These are phyloP conservation scores for Colletotrichum abscissum DNA, from an alignment of 2,329 filamentous ascomycete species.

Conservation along the genomic window DNA sequence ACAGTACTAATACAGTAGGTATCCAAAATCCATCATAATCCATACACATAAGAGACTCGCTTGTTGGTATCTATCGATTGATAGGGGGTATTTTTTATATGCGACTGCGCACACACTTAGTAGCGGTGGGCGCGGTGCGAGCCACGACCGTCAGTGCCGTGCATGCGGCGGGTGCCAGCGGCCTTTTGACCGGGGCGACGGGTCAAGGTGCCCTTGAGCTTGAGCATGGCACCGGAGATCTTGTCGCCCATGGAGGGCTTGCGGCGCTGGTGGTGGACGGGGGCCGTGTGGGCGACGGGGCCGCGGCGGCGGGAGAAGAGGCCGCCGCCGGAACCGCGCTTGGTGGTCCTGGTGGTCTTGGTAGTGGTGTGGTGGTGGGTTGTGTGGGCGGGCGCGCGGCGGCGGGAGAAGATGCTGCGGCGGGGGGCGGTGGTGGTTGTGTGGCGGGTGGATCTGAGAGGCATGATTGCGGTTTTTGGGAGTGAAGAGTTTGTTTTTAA, in stretches of 20 bases:
- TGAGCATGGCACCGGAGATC: conserved; percentile 80
- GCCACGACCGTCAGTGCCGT: conserved; percentile 77
- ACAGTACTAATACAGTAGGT: conserved; percentile 21
- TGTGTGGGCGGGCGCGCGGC: conserved; percentile 38
- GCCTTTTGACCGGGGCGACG: conserved; percentile 73
- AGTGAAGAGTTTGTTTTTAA: neutral
- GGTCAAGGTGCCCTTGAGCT: conserved; percentile 77
- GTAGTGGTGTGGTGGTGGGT: conserved; percentile 38
- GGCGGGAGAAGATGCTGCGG: conserved; percentile 39
- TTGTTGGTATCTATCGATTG: neutral
- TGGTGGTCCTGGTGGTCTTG: conserved; percentile 45
- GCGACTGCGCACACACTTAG: conserved; percentile 11
- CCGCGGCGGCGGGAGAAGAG: conserved; percentile 52
- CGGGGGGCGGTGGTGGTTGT: conserved; percentile 37
- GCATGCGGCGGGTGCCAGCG: conserved; percentile 79
- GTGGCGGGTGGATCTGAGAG: conserved; percentile 41
- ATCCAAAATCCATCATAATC: conserved; percentile 15
- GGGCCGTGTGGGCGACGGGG: conserved; percentile 39
- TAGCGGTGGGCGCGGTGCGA: conserved; percentile 49
- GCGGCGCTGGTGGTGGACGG: conserved; percentile 73
- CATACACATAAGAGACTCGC: conserved; percentile 1
- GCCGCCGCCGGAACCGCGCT: conserved; percentile 45
- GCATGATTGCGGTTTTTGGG: conserved; percentile 43
- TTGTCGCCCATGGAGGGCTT: conserved; percentile 80
- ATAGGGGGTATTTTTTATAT: neutral